phyloP scores from a whole-genome alignment of 2,329 filamentous ascomycete species.

The Lachnellula cervina region DNA sequence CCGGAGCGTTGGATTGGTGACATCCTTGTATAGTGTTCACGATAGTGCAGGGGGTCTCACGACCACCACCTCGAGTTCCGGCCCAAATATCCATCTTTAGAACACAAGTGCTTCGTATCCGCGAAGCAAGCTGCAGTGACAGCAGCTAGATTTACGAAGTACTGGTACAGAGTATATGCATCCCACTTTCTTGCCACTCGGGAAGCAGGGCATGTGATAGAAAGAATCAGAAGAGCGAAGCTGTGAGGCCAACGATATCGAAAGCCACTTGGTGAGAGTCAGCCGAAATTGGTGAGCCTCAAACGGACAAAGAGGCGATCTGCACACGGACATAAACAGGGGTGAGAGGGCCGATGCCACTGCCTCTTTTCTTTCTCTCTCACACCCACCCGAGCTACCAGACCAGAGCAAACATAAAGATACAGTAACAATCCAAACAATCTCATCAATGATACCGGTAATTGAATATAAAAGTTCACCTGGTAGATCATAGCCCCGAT shows the following conservation, averaged over 20 bases:
- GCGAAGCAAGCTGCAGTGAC: not conserved
- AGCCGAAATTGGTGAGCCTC: not conserved
- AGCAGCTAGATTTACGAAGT: not conserved
- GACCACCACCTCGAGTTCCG: not conserved
- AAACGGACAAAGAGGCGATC: not conserved
- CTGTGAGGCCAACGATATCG: not conserved
- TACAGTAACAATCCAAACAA: too few relatives aligned
- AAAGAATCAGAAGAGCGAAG: not conserved
- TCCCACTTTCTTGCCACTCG: not conserved
- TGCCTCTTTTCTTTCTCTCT: too few relatives aligned
- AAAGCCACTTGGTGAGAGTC: not conserved
- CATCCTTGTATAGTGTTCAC: not conserved
- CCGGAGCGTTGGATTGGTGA: constrained; percentile 7
- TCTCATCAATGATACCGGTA: too few relatives aligned
- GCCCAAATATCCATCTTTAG: not conserved
- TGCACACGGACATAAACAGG: not conserved
- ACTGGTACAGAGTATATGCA: not conserved
- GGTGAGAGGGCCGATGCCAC: not conserved
- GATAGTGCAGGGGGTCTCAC: constrained; percentile 10
- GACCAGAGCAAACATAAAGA: not conserved
- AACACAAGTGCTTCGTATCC: constrained; percentile 1
- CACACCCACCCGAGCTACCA: not conserved
- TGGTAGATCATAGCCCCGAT: too few relatives aligned
- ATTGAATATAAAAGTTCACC: too few relatives aligned
- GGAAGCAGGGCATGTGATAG: not conserved